Conservation (phyloP, 2,329 filamentous ascomycete species). For the Cercospora sesami region DNA sequence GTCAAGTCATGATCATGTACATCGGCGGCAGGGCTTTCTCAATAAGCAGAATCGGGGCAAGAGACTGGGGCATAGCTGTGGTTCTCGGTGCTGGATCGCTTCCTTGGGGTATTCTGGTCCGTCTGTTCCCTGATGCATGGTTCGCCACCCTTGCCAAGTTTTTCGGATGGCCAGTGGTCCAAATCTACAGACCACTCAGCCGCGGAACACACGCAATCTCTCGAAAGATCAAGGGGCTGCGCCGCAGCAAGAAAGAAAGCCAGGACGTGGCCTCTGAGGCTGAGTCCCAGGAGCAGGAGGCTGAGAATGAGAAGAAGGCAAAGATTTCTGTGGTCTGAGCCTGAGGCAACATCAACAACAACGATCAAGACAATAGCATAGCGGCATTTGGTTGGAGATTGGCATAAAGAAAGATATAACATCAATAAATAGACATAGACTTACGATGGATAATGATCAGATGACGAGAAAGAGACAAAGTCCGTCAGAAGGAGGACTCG, state of each 20-base stretch:
- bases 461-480: not conserved
- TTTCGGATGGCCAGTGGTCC: slow-evolving; percentile 38
- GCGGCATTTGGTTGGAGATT: slow-evolving; percentile 11
- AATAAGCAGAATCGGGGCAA: slow-evolving; percentile 18
- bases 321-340: slow-evolving; percentile 16
- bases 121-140: slow-evolving; percentile 74
- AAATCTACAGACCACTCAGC: slow-evolving; percentile 26
- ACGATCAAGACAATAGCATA: not conserved
- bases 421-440: not conserved
- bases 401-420: slow-evolving; percentile 2
- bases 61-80: slow-evolving; percentile 85
- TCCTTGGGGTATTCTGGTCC: slow-evolving; percentile 76
- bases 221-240: slow-evolving; percentile 18
- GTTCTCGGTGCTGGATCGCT: slow-evolving; percentile 79
- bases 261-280: slow-evolving; percentile 20
- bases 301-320: slow-evolving; percentile 17
- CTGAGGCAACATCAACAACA: slow-evolving; percentile 2
- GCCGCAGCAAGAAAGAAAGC: slow-evolving; percentile 25
- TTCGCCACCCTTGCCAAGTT: slow-evolving; percentile 48
- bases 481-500: too few species aligned
- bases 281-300: slow-evolving; percentile 21
- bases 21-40: slow-evolving; percentile 61
- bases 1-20: slow-evolving; percentile 86
- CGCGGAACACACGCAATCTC: slow-evolving; percentile 24
- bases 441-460: slow-evolving; percentile 7